Evolutionary conservation across 139 green algal genomes (phyloP), one percentile per base, ranked within the genome.

Genomic region (Chlamydomonas applanata): DNA sequence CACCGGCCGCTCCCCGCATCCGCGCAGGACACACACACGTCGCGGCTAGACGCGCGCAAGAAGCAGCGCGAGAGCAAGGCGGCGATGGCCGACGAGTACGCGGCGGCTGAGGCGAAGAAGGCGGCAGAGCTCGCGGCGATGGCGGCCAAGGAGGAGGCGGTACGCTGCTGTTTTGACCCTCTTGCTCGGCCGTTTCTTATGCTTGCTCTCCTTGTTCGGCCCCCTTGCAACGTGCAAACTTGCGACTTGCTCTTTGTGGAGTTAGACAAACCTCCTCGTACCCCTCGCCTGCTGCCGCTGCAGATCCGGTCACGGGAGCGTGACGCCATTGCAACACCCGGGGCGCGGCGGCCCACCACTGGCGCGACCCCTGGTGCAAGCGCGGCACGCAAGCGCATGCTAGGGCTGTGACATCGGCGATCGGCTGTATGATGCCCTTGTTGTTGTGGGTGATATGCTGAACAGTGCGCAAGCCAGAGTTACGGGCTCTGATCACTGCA

Each of bases 31-130:
- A 91, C 85, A 7, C 86, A 97, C 79, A 88, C 81, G 13, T 91
- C 82, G 33, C 77, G 92, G 22, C 77, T 97, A 77, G 91, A 98
- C 67, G 83, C 91, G 77, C 83, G 86, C 30, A 85, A 90, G 64
- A 94, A 92, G 83, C 83, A 95, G 85, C 81, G 78, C 24, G 86
- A 83, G 25, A 79, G 91, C 53, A 90, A 92, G 78, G 87, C 80
- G 52, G 77, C 80, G n/a, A 97, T 98, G 93, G 88, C 90, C 59
- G 79, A 72, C 44, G 90, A 97, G 82, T 93, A 94, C 83, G 25
- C 72, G 44, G 79, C 53, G 40, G 86, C 76, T n/a, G 57, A 81
- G 74, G 79, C 72, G 4, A 54, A 79, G 36, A 87, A 88, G 68
- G 79, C 71, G 54, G 77, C 69, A 45, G 62, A 76, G 24, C 52